phyloP scores from a whole-genome alignment of 257 asterid species.

The Ligustrum vulgare region DNA sequence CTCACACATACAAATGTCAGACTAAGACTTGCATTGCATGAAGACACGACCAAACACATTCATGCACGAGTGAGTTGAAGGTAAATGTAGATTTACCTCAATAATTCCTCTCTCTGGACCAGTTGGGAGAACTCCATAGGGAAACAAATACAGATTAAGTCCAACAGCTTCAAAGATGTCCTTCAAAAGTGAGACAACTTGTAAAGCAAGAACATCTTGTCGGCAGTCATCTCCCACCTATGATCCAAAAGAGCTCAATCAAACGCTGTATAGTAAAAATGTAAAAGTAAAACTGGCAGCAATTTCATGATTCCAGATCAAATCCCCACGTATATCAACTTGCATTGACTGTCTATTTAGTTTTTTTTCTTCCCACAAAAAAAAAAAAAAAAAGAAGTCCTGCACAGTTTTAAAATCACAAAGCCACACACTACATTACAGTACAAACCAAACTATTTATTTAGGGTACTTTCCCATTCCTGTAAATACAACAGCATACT shows the following conservation, averaged over 20 bases:
- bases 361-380: slow-evolving; percentile 1
- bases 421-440: not conserved
- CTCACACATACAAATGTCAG: not conserved
- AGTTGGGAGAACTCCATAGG: slow-evolving; percentile 98
- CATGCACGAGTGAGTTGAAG: slow-evolving; percentile 2
- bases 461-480: not conserved
- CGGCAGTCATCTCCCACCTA: slow-evolving; percentile 99
- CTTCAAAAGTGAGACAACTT: slow-evolving; percentile 94
- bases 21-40: not conserved
- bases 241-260: slow-evolving; percentile 27
- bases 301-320: not conserved
- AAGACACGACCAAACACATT: not conserved
- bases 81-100: slow-evolving; percentile 52
- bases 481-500: not conserved
- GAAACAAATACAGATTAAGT: slow-evolving; percentile 75
- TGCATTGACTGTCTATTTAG: not conserved
- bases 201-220: slow-evolving; percentile 96
- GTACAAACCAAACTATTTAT: not conserved
- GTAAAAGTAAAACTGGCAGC: slow-evolving; percentile 12
- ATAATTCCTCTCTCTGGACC: slow-evolving; percentile 97
- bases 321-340: not conserved
- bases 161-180: slow-evolving; percentile 92
- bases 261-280: slow-evolving; percentile 23
- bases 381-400: slow-evolving; percentile 1
- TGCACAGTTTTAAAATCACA: not conserved